Evolutionary conservation across 2,329 filamentous ascomycete genomes (phyloP).

Genomic region (Fusarium zealandicum): DNA sequence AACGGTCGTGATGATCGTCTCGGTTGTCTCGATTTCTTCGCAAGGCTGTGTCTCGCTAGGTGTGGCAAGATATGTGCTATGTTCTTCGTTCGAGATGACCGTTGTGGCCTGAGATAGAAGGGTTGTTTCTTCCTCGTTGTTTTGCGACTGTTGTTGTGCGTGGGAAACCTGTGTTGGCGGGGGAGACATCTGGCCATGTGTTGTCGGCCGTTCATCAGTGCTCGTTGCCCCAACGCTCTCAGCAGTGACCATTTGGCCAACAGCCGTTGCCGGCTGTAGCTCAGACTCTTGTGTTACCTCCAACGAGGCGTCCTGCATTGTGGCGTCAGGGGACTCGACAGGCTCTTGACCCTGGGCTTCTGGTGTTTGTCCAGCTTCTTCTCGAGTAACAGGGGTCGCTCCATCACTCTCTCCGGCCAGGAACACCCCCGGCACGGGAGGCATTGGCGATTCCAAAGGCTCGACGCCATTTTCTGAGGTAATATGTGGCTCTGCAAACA

Average conservation of each 20-base stretch:
- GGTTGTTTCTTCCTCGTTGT: constrained; percentile 12
- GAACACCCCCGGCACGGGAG: constrained; percentile 6
- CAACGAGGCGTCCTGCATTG: constrained; percentile 23
- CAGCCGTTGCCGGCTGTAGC: constrained; percentile 2
- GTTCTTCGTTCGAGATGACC: constrained; percentile 13
- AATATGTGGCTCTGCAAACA: constrained; percentile 10
- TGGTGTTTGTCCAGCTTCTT: constrained; percentile 2
- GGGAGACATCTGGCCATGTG: constrained; percentile 33
- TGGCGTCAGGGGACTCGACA: constrained; percentile 23
- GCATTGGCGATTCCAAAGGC: constrained; percentile 3
- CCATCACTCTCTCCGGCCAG: constrained; percentile 1
- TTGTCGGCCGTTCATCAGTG: constrained; percentile 13
- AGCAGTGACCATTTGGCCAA: constrained; percentile 3
- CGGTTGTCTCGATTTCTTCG: constrained; percentile 27
- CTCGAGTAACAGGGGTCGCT: constrained; percentile 1
- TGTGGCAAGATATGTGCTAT: constrained; percentile 30
- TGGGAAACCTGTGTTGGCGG: constrained; percentile 31
- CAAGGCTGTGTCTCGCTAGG: constrained; percentile 34
- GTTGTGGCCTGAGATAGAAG: constrained; percentile 16
- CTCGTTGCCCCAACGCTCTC: constrained; percentile 8
- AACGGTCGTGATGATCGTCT: constrained; percentile 12
- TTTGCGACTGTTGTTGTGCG: constrained; percentile 25
- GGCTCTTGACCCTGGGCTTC: constrained; percentile 8
- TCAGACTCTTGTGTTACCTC: constrained; percentile 2
- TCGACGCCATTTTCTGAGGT: constrained; percentile 15